Conservation (phyloP, 352 stramenopile species). For the Phytophthora pistaciae region DNA sequence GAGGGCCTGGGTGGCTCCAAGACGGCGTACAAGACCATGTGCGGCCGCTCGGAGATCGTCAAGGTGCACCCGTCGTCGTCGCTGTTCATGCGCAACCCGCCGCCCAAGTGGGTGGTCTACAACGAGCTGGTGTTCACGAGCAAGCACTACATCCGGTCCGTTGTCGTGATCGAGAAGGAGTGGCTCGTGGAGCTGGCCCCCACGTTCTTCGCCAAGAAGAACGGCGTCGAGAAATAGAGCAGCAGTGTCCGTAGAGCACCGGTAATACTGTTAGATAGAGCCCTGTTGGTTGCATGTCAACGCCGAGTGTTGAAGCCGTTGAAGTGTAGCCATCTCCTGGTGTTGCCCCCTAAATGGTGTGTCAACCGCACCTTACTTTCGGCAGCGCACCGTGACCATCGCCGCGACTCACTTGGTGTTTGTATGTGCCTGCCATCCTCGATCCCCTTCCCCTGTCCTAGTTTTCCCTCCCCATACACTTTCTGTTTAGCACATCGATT, state of each 20-base stretch:
- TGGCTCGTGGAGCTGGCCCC: conserved; percentile 89
- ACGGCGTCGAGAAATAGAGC: conserved; percentile 27
- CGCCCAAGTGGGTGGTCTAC: conserved; percentile 88
- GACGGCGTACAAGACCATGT: conserved; percentile 90
- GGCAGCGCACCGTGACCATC: conserved; percentile 12
- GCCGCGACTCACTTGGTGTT: conserved; percentile 26
- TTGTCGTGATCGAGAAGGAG: conserved; percentile 90
- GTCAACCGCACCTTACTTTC: conserved; percentile 6
- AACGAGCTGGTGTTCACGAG: conserved; percentile 93
- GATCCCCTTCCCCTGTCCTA: conserved; percentile 30
- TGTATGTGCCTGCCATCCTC: conserved; percentile 30
- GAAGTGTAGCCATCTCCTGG: conserved; percentile 15
- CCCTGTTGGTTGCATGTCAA: not conserved
- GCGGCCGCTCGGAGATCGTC: conserved; percentile 80
- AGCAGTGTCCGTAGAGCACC: not conserved
- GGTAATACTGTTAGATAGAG: not conserved
- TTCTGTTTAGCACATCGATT: conserved; percentile 10
- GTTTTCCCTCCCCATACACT: not conserved
- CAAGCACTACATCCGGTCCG: conserved; percentile 92
- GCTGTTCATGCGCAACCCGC: conserved; percentile 90
- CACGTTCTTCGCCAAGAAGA: conserved; percentile 84
- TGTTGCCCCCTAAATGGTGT: not conserved
- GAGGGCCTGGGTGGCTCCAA: conserved; percentile 78
- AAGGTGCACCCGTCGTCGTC: conserved; percentile 92
- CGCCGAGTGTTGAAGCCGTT: conserved; percentile 13